A percentile compares a stretch with the other conserved stretches of the same genome.
Evolutionary conservation across 2,329 filamentous ascomycete genomes (phyloP).

Genomic region (Aphanocladium album): DNA sequence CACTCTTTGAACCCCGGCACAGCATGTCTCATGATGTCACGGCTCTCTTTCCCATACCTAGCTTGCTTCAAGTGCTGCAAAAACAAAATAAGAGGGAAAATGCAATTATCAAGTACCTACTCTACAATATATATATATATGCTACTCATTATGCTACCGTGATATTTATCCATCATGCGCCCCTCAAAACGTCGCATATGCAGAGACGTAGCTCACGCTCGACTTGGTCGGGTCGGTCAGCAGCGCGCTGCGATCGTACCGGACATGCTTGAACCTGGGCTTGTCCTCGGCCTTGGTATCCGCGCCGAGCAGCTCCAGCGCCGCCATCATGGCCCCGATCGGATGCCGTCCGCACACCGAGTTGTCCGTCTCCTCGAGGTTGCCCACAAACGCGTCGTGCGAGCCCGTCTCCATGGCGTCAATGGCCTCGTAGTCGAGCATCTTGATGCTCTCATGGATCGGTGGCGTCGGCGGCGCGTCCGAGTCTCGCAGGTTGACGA

Average conservation of each 20-base stretch:
- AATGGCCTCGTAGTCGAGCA: conserved; percentile 78
- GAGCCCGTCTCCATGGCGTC: conserved; percentile 73
- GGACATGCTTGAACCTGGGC: conserved; percentile 68
- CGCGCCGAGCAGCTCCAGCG: conserved; percentile 59
- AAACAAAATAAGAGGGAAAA: neutral
- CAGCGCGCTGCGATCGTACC: conserved; percentile 82
- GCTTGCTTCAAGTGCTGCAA: neutral
- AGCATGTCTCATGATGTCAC: neutral
- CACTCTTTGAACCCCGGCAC: neutral
- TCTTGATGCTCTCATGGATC: conserved; percentile 81
- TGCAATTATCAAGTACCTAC: neutral
- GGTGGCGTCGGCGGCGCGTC: conserved; percentile 34
- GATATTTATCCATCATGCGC: neutral
- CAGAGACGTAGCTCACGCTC: conserved; percentile 93
- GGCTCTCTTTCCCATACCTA: neutral
- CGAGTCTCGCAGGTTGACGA: conserved; percentile 33
- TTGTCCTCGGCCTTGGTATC: conserved; percentile 35
- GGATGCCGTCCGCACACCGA: conserved; percentile 94
- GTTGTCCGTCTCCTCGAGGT: conserved; percentile 69
- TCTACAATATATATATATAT: neutral
- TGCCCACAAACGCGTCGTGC: conserved; percentile 64
- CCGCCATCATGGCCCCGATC: conserved; percentile 89
- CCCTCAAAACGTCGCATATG: conserved; percentile 71
- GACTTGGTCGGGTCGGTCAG: conserved; percentile 64
- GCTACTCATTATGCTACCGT: neutral